Evolutionary conservation across 2,329 filamentous ascomycete genomes (phyloP).

Genomic region (Akanthomyces uredinophilus): DNA sequence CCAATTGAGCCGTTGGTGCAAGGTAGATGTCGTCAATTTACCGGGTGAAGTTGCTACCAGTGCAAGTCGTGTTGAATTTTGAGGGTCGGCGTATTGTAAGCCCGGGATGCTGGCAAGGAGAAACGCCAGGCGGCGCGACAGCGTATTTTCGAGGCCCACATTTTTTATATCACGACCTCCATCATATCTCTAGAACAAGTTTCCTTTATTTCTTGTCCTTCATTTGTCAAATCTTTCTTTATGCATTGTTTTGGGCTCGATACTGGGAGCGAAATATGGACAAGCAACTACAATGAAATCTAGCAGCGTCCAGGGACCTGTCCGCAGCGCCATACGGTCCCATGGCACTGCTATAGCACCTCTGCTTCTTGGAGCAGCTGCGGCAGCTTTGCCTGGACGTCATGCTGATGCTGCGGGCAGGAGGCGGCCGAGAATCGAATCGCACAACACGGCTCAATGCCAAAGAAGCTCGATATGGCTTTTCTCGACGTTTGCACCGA

Average conservation of each 20-base stretch:
- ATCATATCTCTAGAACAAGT: not conserved
- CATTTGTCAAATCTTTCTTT: not conserved
- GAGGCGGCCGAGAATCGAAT: conserved; percentile 15
- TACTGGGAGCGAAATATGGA: not conserved
- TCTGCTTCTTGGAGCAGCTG: conserved; percentile 3
- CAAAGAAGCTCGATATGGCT: conserved; percentile 35
- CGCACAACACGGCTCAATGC: conserved; percentile 20
- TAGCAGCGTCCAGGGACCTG: conserved; percentile 11
- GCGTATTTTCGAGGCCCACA: conserved; percentile 6
- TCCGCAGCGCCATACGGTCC: conserved; percentile 10
- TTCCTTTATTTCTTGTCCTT: not conserved
- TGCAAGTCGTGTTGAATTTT: conserved; percentile 14
- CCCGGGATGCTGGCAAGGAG: conserved; percentile 20
- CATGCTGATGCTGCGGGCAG: conserved; percentile 4
- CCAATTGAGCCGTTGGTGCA: conserved; percentile 7
- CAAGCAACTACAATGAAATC: not conserved
- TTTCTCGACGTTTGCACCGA: conserved; percentile 35
- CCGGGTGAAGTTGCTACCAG: not conserved
- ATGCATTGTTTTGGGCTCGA: not conserved
- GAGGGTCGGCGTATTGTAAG: conserved; percentile 28
- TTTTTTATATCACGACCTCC: conserved; percentile 5
- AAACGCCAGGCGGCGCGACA: not conserved
- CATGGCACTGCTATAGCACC: conserved; percentile 1
- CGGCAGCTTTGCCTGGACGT: conserved; percentile 11
- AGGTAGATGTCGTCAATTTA: conserved; percentile 19